phyloP scores from a whole-genome alignment of 208 protist species.

The Naegleria fowleri region DNA sequence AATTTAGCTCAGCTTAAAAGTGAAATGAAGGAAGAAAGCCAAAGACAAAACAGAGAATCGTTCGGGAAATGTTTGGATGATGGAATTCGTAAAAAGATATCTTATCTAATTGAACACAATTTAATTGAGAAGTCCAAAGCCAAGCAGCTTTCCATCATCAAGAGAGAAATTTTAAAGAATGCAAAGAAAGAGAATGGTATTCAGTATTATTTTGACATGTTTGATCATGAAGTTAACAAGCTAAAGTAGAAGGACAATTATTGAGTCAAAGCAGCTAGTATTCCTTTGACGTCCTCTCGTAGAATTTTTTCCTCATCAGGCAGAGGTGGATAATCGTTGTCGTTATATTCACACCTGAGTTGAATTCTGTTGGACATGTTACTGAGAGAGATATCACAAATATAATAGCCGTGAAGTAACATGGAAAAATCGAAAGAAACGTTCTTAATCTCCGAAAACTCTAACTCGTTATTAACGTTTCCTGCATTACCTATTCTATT shows the following conservation, averaged over 20 bases:
- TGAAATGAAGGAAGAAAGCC: neutral
- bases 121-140: neutral
- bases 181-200: neutral
- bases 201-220: neutral
- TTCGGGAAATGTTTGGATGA: neutral
- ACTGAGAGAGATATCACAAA: neutral
- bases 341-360: neutral
- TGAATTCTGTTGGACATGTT: neutral
- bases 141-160: neutral
- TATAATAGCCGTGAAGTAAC: neutral
- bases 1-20: neutral
- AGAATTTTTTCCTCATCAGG: neutral
- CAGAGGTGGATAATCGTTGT: neutral
- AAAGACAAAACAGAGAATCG: neutral
- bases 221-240: neutral
- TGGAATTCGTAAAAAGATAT: neutral
- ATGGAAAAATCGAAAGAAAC: neutral
- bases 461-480: neutral
- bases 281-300: neutral
- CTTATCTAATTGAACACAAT: neutral
- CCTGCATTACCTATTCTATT: neutral
- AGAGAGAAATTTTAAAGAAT: neutral
- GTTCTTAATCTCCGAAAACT: neutral
- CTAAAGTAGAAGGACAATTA: neutral
- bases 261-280: neutral